Evolutionary conservation across 148 eudicot genomes (phyloP).

Genomic region (Rhododendron kiyosumense): DNA sequence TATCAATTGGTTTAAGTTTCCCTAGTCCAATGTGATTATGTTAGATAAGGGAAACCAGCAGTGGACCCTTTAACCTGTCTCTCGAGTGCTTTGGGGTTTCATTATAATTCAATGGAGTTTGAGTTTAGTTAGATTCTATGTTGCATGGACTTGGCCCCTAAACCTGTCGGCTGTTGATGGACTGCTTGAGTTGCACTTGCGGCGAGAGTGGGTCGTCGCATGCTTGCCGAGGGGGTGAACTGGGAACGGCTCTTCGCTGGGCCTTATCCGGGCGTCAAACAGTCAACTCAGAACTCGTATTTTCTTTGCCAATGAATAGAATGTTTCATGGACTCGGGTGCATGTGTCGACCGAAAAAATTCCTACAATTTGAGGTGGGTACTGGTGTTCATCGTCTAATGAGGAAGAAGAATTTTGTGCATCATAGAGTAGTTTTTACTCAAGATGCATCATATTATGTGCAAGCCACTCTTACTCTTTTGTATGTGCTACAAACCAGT

Average conservation of each 20-base stretch:
- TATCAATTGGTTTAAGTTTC: neutral
- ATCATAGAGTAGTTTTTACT: neutral
- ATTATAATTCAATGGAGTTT: neutral
- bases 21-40: neutral
- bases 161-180: too few species aligned
- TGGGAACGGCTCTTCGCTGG: too few species aligned
- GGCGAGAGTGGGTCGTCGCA: too few species aligned
- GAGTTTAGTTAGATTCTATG: neutral
- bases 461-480: neutral
- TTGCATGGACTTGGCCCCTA: neutral
- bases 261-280: too few species aligned
- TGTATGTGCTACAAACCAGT: neutral
- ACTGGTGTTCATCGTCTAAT: neutral
- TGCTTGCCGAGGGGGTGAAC: too few species aligned
- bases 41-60: neutral
- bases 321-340: neutral
- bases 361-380: neutral
- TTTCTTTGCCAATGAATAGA: too few species aligned
- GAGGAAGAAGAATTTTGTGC: neutral
- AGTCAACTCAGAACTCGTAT: too few species aligned
- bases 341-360: neutral
- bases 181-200: too few species aligned
- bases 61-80: neutral
- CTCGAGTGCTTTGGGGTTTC: neutral
- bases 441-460: neutral